A percentile compares a stretch with the other conserved stretches of the same genome.
phyloP scores from a whole-genome alignment of 371 early-diverging fungal species.

The Batkoa obscura region DNA sequence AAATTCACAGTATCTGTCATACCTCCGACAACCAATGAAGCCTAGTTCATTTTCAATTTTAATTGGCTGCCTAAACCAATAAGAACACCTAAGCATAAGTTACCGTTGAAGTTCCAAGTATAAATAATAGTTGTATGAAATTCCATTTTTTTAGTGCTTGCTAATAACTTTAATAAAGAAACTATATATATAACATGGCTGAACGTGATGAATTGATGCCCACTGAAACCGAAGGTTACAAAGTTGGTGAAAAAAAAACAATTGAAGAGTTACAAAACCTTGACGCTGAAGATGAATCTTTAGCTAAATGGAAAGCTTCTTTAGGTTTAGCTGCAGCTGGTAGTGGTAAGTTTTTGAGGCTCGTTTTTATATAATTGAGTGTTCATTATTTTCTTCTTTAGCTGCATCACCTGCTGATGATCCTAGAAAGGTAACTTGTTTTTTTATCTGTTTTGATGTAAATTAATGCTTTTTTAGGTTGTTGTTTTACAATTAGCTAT shows the following conservation, averaged over 20 bases:
- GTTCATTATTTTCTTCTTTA: background rate
- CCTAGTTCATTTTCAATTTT: too few relatives aligned
- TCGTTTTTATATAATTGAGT: too few relatives aligned
- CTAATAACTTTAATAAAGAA: too few relatives aligned
- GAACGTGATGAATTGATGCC: conserved; percentile 73
- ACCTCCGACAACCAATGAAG: too few relatives aligned
- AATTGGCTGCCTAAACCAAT: too few relatives aligned
- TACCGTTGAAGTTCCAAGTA: too few relatives aligned
- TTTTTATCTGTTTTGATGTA: too few relatives aligned
- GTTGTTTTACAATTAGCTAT: conserved; percentile 36
- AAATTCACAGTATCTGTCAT: too few relatives aligned
- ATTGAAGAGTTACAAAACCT: conserved; percentile 62
- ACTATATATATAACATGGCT: too few relatives aligned
- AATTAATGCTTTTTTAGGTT: conserved; percentile 10
- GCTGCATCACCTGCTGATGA: conserved; percentile 8
- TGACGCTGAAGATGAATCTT: conserved; percentile 83
- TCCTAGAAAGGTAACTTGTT: conserved; percentile 9
- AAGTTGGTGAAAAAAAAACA: conserved; percentile 75
- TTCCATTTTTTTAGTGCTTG: too few relatives aligned
- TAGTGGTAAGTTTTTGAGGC: conserved; percentile 13
- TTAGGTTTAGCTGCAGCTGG: conserved; percentile 47
- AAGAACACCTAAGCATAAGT: too few relatives aligned
- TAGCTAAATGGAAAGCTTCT: conserved; percentile 88
- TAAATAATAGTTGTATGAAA: too few relatives aligned
- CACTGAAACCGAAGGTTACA: conserved; percentile 56